Evolutionary conservation across 345 rosid genomes (phyloP).

Genomic region (Anastatica hierochuntica): DNA sequence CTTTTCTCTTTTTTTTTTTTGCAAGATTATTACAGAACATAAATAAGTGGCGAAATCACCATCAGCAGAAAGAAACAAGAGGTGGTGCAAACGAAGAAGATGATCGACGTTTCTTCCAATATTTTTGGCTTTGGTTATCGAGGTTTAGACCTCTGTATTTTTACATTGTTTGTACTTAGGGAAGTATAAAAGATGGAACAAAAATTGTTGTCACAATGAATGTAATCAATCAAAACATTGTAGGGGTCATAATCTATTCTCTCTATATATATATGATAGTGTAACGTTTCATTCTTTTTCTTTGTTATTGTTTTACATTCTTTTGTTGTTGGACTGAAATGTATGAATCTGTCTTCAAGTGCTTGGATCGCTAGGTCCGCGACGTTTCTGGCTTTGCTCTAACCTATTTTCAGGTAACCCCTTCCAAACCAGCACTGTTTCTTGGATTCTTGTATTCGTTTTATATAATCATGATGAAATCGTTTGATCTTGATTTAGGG

Average conservation of each 20-base stretch:
- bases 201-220: slow-evolving; percentile 11
- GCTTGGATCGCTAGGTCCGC: slow-evolving; percentile 71
- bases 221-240: slow-evolving; percentile 16
- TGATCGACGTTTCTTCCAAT: slow-evolving; percentile 14
- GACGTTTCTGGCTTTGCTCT: slow-evolving; percentile 65
- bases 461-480: neutral
- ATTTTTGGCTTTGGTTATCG: slow-evolving; percentile 16
- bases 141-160: slow-evolving; percentile 17
- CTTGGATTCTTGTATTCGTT: neutral
- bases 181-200: neutral
- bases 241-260: neutral
- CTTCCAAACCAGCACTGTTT: neutral
- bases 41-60: slow-evolving; percentile 15
- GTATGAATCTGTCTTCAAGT: slow-evolving; percentile 48
- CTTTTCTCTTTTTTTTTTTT: neutral
- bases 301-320: no score
- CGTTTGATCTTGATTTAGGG: neutral
- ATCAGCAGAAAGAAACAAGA: neutral
- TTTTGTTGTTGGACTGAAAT: no score
- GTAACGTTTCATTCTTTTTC: neutral
- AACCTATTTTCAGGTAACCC: slow-evolving; percentile 67
- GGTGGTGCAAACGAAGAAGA: slow-evolving; percentile 22
- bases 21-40: slow-evolving; percentile 25
- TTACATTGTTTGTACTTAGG: slow-evolving; percentile 28
- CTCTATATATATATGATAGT: slow-evolving; percentile 14